These are phyloP conservation scores for Monosporascus sp. DNA, from an alignment of 2,329 filamentous ascomycete genomes.

Conservation along the genomic window DNA sequence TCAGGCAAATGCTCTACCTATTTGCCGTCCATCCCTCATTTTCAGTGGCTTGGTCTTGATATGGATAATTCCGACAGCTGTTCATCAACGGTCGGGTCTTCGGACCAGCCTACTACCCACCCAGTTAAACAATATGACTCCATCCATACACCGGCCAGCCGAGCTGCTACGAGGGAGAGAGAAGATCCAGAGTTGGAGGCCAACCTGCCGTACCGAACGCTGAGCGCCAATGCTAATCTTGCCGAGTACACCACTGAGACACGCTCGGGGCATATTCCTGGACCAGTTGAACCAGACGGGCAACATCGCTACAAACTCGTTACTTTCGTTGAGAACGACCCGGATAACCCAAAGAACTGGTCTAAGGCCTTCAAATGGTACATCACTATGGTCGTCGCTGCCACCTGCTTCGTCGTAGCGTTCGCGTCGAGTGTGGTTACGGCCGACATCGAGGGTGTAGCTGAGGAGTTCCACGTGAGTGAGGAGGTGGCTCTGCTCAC, in stretches of 20 bases:
- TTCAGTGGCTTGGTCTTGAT: not conserved
- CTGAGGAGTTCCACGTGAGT: conserved; percentile 60
- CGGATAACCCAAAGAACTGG: conserved; percentile 84
- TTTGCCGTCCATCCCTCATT: too few species aligned
- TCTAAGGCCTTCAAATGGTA: conserved; percentile 74
- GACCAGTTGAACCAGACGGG: conserved; percentile 26
- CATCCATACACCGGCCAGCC: not conserved
- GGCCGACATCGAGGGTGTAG: conserved; percentile 62
- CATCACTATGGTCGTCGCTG: conserved; percentile 77
- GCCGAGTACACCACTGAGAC: conserved; percentile 64
- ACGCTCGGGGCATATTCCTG: conserved; percentile 54
- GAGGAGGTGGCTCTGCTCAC: conserved; percentile 67
- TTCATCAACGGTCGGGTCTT: not conserved
- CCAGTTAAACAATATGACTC: not conserved
- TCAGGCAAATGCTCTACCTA: too few species aligned
- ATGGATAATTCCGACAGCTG: not conserved
- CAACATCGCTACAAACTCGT: conserved; percentile 48
- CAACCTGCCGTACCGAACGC: conserved; percentile 61
- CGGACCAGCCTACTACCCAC: not conserved
- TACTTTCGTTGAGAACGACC: conserved; percentile 66
- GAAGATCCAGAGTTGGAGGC: conserved; percentile 39
- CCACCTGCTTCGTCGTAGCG: conserved; percentile 70
- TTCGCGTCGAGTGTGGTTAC: conserved; percentile 73
- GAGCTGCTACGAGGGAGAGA: conserved; percentile 27
- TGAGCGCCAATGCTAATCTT: conserved; percentile 56